Percentiles rank a stretch among this genome's conserved stretches.
Evolutionary conservation across 108 stramenopile species (phyloP).

Genomic region (Cyclostephanos invisitatus): DNA sequence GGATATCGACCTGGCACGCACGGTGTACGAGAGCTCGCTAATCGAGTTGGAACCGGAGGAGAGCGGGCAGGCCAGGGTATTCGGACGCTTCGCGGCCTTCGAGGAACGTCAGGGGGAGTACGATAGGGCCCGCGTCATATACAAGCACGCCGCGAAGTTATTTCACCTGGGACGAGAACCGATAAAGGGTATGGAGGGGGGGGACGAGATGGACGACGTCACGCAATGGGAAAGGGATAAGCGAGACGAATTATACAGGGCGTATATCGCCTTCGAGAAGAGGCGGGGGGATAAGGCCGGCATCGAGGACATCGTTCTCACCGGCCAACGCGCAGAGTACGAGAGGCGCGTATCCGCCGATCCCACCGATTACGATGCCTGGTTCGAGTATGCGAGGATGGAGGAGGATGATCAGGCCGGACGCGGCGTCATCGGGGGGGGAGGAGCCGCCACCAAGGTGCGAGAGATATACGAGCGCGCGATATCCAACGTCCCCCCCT

Average conservation of each 20-base stretch:
- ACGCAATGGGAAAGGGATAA: conserved; percentile 72
- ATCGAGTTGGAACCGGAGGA: conserved; percentile 93
- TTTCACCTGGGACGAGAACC: conserved; percentile 71
- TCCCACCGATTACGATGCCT: conserved; percentile 94
- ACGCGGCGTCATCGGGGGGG: conserved; percentile 5
- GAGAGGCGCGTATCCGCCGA: conserved; percentile 71
- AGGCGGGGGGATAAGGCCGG: conserved; percentile 92
- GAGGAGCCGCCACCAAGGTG: conserved; percentile 50
- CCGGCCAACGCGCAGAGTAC: conserved; percentile 88
- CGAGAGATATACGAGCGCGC: conserved; percentile 96
- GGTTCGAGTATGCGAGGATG: conserved; percentile 97
- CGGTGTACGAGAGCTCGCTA: conserved; percentile 91
- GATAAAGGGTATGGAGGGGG: conserved; percentile 1
- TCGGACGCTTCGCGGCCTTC: conserved; percentile 85
- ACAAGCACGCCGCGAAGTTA: conserved; percentile 90
- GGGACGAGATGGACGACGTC: conserved; percentile 52
- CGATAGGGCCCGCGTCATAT: conserved; percentile 96
- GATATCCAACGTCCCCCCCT: conserved; percentile 89
- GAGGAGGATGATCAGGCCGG: conserved; percentile 78
- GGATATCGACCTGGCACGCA: conserved; percentile 89
- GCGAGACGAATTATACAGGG: conserved; percentile 90
- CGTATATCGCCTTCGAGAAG: conserved; percentile 98
- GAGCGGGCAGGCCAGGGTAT: conserved; percentile 76
- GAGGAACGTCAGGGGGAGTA: conserved; percentile 97
- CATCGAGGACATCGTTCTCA: conserved; percentile 89